Percentiles rank a stretch among this genome's conserved stretches.
phyloP scores from a whole-genome alignment of 805 yeast genomes.

The Lachancea cidri region DNA sequence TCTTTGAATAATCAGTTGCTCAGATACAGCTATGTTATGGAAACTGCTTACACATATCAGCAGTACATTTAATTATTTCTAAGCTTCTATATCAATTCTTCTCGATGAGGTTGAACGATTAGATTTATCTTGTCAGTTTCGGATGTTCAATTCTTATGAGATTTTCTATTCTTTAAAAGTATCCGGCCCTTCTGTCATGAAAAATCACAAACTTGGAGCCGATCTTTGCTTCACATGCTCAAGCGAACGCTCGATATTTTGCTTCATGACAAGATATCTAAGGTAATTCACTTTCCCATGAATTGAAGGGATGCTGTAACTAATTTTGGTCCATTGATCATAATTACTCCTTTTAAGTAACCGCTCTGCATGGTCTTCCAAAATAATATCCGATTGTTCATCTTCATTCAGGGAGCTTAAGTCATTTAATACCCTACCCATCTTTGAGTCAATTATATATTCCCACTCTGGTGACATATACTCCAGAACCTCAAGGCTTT shows the following conservation, averaged over 20 bases:
- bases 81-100: too few relatives aligned
- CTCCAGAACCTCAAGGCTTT: conserved; percentile 11
- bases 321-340: conserved; percentile 6
- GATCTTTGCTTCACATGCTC: too few relatives aligned
- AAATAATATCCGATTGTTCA: conserved; percentile 4
- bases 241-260: conserved; percentile 6
- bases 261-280: conserved; percentile 7
- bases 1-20: too few relatives aligned
- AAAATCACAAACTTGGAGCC: too few relatives aligned
- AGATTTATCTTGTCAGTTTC: too few relatives aligned
- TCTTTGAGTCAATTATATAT: conserved; percentile 4
- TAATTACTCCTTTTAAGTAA: conserved; percentile 3
- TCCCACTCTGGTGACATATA: conserved; percentile 11
- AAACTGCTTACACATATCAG: too few relatives aligned
- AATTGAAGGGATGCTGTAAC: conserved; percentile 2
- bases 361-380: conserved; percentile 5
- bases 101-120: too few relatives aligned
- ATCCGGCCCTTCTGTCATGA: too few relatives aligned
- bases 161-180: too few relatives aligned
- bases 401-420: conserved; percentile 3
- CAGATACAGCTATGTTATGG: too few relatives aligned
- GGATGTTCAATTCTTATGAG: too few relatives aligned
- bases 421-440: conserved; percentile 5
- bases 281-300: conserved; percentile 6
- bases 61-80: too few relatives aligned